These are phyloP conservation scores for Iris macrosiphon DNA, from an alignment of 106 monocot species.

Conservation along the genomic window DNA sequence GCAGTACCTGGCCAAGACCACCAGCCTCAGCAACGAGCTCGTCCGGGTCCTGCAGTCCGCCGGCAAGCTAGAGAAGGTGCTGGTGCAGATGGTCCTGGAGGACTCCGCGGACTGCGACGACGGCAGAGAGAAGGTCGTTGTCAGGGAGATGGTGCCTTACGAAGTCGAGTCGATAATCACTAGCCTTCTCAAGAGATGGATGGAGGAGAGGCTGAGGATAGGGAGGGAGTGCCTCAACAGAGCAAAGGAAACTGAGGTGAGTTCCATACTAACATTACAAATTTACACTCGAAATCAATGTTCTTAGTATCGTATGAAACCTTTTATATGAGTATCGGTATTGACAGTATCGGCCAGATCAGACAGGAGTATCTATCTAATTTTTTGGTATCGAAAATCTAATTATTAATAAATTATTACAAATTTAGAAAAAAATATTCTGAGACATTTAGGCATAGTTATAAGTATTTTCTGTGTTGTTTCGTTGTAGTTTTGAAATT, in stretches of 20 bases:
- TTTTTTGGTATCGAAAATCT: too few species aligned
- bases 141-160: slow-evolving; percentile 70
- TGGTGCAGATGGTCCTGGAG: slow-evolving; percentile 75
- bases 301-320: too few species aligned
- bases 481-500: too few species aligned
- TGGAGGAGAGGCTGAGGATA: slow-evolving; percentile 58
- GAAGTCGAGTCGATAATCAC: slow-evolving; percentile 60
- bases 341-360: too few species aligned
- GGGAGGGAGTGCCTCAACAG: slow-evolving; percentile 48
- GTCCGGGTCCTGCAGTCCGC: slow-evolving; percentile 66
- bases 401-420: too few species aligned
- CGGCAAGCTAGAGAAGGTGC: slow-evolving; percentile 66
- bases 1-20: slow-evolving; percentile 53
- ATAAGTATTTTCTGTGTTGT: too few species aligned
- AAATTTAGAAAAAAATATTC: too few species aligned
- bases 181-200: slow-evolving; percentile 61
- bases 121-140: slow-evolving; percentile 50
- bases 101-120: slow-evolving; percentile 52
- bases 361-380: too few species aligned
- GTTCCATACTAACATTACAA: not conserved
- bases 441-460: too few species aligned
- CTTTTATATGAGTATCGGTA: too few species aligned
- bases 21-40: slow-evolving; percentile 42
- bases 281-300: too few species aligned
- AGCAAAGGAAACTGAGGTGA: slow-evolving; percentile 85